Base-by-base conservation (phyloP, 2,329 filamentous ascomycete genomes). In the Ascochyta viciae-villosae region DNA sequence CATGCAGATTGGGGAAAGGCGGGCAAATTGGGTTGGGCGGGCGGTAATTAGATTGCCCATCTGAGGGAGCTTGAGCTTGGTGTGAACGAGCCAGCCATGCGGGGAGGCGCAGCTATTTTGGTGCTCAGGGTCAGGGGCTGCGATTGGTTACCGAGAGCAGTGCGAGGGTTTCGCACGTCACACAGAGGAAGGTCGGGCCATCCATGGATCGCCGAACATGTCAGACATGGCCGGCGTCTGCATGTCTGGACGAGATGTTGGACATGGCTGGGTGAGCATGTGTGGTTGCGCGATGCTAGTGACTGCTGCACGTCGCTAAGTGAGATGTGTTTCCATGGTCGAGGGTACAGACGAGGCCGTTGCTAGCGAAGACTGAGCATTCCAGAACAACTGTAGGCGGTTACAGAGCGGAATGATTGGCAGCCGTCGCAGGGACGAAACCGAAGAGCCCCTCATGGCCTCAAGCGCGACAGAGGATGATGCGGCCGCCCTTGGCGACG, bases 361-460 rank as follows among this genome's bases (percentile, higher is more conserved):
- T 37, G 42, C 45, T 41, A 41, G 49, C 40, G 22, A 35, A 46
- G 15, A 37, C 29, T 27, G 51, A 27, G 55, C 60, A 65, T 67
- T 69, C 66, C 63, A 67, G 65, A 67, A 67, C 60, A 47, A 39
- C 27, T 4, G 43, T 38, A 39, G 34, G 47, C 47, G 58, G 51
- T 56, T 60, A 43, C 53, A 52, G 53, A 53, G 23, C 55, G 64
- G 40, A 67, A 60, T 56, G 63, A 66, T 68, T 57, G 53, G 63
- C 64, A 51, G 54, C 58, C 58, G 41, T 54, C 56, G 48, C 58
- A 64, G 59, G 58, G 58, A 63, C 58, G 27, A 51, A 54, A 54
- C 53, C 50, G 45, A 37, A 50, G 41, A 54, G 44, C 44, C 41
- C 41, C 50, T 50, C 55, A 47, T 29, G 2, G 27, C 27, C 33